Evolutionary conservation across 2,329 filamentous ascomycete species (phyloP).

Genomic region (Colletotrichum australisinense): DNA sequence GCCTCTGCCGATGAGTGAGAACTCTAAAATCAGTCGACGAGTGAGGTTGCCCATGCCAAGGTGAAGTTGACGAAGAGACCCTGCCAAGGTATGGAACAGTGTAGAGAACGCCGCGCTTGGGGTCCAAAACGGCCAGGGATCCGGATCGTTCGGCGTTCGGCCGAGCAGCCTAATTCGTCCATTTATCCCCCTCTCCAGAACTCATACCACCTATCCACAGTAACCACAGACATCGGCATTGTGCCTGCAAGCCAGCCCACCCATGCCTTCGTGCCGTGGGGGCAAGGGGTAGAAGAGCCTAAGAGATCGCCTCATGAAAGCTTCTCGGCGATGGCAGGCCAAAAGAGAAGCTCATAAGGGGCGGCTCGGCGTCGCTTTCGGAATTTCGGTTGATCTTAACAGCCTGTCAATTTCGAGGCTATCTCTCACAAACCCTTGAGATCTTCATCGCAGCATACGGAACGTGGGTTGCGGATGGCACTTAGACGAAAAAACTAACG

Average conservation of each 20-base stretch:
- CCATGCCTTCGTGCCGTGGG: neutral
- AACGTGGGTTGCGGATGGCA: neutral
- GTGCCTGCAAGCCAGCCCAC: neutral
- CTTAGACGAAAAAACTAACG: too few relatives aligned
- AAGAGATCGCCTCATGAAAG: neutral
- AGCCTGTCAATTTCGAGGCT: neutral
- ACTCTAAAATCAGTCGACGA: slow-evolving; percentile 7
- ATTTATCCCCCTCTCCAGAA: neutral
- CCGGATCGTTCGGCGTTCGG: slow-evolving; percentile 6
- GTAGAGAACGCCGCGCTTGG: neutral
- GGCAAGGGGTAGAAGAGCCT: neutral
- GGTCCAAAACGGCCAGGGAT: neutral
- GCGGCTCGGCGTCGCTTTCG: too few relatives aligned
- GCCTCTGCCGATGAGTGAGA: neutral
- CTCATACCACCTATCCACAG: neutral
- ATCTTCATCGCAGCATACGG: neutral
- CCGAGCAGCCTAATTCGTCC: neutral
- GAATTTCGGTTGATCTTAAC: neutral
- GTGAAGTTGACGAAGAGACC: neutral
- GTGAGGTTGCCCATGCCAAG: neutral
- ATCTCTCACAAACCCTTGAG: neutral
- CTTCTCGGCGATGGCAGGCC: neutral
- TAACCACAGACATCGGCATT: slow-evolving; percentile 4
- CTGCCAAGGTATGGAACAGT: neutral
- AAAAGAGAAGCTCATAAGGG: neutral